A percentile compares a stretch with the other conserved stretches of the same genome.
phyloP scores from a whole-genome alignment of 2,329 filamentous ascomycete species.

The Kalmusia sp. region DNA sequence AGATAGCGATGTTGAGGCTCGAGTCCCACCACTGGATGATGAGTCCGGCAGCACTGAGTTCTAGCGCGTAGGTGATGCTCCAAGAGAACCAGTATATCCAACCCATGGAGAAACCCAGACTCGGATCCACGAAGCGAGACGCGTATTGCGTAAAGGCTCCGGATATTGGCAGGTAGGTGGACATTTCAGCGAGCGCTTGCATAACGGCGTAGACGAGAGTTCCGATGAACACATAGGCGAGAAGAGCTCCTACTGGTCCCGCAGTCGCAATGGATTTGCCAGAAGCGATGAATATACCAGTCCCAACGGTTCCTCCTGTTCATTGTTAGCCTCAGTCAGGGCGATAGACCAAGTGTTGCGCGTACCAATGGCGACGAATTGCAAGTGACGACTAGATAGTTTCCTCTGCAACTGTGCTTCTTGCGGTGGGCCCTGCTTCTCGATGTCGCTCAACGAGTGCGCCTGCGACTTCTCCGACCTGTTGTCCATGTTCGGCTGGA shows the following conservation, averaged over 20 bases:
- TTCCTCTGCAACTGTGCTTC: conserved; percentile 43
- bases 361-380: conserved; percentile 49
- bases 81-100: conserved; percentile 87
- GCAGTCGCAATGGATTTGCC: conserved; percentile 56
- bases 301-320: conserved; percentile 55
- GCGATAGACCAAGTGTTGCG: neutral
- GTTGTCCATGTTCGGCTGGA: conserved; percentile 36
- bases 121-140: conserved; percentile 74
- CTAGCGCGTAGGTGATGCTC: conserved; percentile 75
- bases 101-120: conserved; percentile 78
- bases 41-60: conserved; percentile 74
- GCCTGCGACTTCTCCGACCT: conserved; percentile 39
- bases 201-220: conserved; percentile 79
- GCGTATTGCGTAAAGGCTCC: conserved; percentile 81
- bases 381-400: conserved; percentile 45
- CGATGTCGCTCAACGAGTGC: conserved; percentile 39
- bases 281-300: conserved; percentile 61
- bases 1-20: conserved; percentile 70
- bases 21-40: conserved; percentile 79
- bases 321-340: conserved; percentile 10
- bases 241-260: conserved; percentile 56
- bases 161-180: conserved; percentile 77
- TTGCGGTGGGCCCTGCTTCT: conserved; percentile 40
- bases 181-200: conserved; percentile 70
- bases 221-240: conserved; percentile 63